Base-by-base conservation (phyloP, 305 asterid genomes). In the Fraxinus paxiana region DNA sequence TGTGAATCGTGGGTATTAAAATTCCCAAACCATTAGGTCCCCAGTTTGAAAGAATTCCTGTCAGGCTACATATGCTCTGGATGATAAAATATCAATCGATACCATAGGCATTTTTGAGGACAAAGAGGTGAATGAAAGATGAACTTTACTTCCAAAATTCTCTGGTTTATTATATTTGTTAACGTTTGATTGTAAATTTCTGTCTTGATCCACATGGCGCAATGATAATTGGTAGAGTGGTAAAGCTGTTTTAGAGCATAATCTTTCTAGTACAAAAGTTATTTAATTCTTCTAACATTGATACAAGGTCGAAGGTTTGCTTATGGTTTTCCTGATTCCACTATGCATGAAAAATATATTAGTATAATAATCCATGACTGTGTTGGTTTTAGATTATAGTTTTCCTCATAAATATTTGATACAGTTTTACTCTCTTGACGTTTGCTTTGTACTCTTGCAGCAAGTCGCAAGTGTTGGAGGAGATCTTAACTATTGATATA, bases 401-500 rank as follows among this genome's bases (percentile, higher is more conserved):
- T 65, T 2, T 28, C 37, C 12, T 28, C 17, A 12, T 3, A 65
- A 65, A 67, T 30, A 2, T 67, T 67, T 67, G 38, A 28, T 67
- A 4, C 20, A 26, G 20, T 75, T 78, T 10, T 56, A 46, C 38
- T 81, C 76, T 78, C 20, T 28, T 28, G 26, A 24, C 26, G 26
- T 24, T 24, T 24, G 26, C 74, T n/a, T 82, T 61, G 17, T 77
- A 81, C 31, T 85, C 73, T 70, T 88, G 89, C 93, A 94, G 98
- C 51, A 89, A 83, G 79, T 63, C 75, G 31, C 90, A 92, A 13
- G 83, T 83, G 24, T 43, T 89, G 37, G 97, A 94, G 83, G 97
- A 94, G 89, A 91, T 93, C 79, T 83, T 94, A 82, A 89, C 95
- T 4, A 92, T 94, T 7, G 98, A 94, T 81, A 90, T 94, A 85